These are phyloP conservation scores for Ophiostoma populinum DNA, from an alignment of 2,329 filamentous ascomycete species.

Conservation along the genomic window DNA sequence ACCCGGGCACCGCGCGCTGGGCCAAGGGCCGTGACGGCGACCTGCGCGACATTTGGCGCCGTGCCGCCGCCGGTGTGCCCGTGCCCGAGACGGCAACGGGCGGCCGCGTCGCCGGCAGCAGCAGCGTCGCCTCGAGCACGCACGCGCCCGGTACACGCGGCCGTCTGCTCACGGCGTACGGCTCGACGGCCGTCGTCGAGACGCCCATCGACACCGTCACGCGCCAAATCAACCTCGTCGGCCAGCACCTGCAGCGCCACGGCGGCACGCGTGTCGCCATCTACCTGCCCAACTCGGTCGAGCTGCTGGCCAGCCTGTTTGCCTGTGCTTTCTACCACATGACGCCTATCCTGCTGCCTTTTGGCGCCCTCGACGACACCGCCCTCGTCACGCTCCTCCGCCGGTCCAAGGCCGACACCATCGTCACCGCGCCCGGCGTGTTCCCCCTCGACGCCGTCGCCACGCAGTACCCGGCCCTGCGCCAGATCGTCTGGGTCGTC, in stretches of 20 bases:
- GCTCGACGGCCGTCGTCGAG: slow-evolving; percentile 56
- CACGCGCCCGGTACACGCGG: slow-evolving; percentile 24
- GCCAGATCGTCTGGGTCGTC: slow-evolving; percentile 78
- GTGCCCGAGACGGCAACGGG: slow-evolving; percentile 37
- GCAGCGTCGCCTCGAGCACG: neutral
- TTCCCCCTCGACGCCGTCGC: slow-evolving; percentile 62
- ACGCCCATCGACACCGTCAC: slow-evolving; percentile 59
- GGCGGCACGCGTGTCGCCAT: slow-evolving; percentile 65
- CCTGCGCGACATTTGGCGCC: slow-evolving; percentile 77
- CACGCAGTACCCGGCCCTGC: slow-evolving; percentile 47
- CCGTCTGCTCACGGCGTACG: slow-evolving; percentile 62
- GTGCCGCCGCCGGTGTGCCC: slow-evolving; percentile 45
- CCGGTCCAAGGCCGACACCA: slow-evolving; percentile 56
- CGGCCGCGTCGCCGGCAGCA: neutral
- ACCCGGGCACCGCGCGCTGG: slow-evolving; percentile 67
- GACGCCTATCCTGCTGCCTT: slow-evolving; percentile 71
- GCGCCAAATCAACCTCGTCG: slow-evolving; percentile 74
- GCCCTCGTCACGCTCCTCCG: slow-evolving; percentile 52
- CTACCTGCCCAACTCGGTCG: slow-evolving; percentile 84
- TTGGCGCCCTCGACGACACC: slow-evolving; percentile 52
- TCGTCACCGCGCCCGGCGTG: slow-evolving; percentile 75
- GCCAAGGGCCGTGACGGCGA: slow-evolving; percentile 71
- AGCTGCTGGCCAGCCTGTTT: slow-evolving; percentile 68
- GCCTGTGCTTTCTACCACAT: slow-evolving; percentile 82
- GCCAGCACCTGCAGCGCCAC: slow-evolving; percentile 55